phyloP scores from a whole-genome alignment of 306 rosid genomes.

The Prunus armeniaca region DNA sequence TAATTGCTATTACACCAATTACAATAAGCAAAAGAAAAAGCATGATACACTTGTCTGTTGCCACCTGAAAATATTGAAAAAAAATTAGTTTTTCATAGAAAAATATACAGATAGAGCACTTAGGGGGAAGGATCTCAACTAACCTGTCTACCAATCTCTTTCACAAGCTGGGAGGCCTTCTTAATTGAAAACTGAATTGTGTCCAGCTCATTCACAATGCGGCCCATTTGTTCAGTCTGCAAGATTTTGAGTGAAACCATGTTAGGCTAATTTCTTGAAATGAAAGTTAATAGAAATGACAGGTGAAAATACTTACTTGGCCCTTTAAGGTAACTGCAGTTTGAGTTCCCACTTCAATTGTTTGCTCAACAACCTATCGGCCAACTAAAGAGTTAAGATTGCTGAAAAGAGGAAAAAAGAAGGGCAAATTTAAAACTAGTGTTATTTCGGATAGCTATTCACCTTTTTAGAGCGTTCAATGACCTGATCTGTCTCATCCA shows the following conservation, averaged over 20 bases:
- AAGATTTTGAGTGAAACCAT: constrained; percentile 17
- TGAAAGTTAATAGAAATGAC: constrained; percentile 10
- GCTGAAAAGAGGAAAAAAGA: constrained; percentile 16
- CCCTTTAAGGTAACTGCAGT: constrained; percentile 90
- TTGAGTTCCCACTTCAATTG: constrained; percentile 93
- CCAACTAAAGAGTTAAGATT: constrained; percentile 28
- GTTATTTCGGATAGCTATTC: constrained; percentile 16
- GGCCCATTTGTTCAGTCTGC: constrained; percentile 99
- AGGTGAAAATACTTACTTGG: constrained; percentile 61
- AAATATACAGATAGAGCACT: constrained; percentile 5
- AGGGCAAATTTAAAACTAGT: neutral
- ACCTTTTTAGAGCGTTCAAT: constrained; percentile 90
- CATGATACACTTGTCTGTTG: constrained; percentile 99
- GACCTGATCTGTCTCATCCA: constrained; percentile 98
- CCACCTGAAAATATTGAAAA: constrained; percentile 55
- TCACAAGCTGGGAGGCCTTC: constrained; percentile 97
- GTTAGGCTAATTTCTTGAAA: constrained; percentile 21
- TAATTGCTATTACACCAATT: constrained; percentile 90
- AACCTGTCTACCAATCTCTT: constrained; percentile 99
- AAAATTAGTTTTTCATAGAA: constrained; percentile 17
- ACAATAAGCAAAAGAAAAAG: constrained; percentile 82
- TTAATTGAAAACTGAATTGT: constrained; percentile 96
- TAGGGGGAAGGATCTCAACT: constrained; percentile 9
- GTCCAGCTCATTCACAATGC: constrained; percentile 93
- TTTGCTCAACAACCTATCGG: constrained; percentile 81